A percentile compares a stretch with the other conserved stretches of the same genome.
Conservation (phyloP, 139 green algal species). For the Chlamydomonas applanata region DNA sequence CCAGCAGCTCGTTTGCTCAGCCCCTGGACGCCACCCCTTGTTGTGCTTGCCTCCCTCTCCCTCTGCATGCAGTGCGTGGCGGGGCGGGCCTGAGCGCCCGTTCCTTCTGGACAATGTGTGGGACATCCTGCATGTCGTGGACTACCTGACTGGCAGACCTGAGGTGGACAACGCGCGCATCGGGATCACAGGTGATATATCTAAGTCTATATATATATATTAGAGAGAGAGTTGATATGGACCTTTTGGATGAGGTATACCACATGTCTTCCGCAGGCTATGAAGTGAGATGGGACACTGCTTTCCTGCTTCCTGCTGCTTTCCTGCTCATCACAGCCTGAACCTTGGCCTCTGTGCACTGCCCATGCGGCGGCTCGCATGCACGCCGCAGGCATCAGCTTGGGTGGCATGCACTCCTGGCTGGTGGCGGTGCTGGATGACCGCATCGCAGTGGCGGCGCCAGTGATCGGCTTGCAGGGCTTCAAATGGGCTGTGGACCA, state of each 20-base stretch:
- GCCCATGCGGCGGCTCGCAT: neutral
- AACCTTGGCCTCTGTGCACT: too few species aligned
- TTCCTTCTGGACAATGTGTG: slow-evolving; percentile 77
- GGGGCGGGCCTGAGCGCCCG: slow-evolving; percentile 44
- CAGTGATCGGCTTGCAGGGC: slow-evolving; percentile 67
- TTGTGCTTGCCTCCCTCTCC: too few species aligned
- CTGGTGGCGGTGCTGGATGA: slow-evolving; percentile 51
- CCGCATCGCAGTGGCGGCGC: slow-evolving; percentile 54
- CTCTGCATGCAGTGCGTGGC: slow-evolving; percentile 38
- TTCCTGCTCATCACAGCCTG: too few species aligned
- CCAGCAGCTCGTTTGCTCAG: too few species aligned
- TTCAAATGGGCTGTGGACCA: slow-evolving; percentile 62
- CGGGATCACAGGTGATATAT: slow-evolving; percentile 51
- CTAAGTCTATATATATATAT: neutral
- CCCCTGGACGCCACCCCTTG: too few species aligned
- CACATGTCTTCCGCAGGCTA: too few species aligned
- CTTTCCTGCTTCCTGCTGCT: too few species aligned
- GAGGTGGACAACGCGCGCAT: slow-evolving; percentile 64
- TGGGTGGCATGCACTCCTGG: slow-evolving; percentile 75
- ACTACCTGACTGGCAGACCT: slow-evolving; percentile 51
- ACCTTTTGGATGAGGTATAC: too few species aligned
- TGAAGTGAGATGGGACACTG: too few species aligned
- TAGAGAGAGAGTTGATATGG: too few species aligned
- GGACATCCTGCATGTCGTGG: slow-evolving; percentile 65
- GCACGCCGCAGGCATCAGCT: slow-evolving; percentile 38